A percentile compares a stretch with the other conserved stretches of the same genome.
phyloP scores from a whole-genome alignment of 139 green algal genomes.

The Nannochloris sp. region DNA sequence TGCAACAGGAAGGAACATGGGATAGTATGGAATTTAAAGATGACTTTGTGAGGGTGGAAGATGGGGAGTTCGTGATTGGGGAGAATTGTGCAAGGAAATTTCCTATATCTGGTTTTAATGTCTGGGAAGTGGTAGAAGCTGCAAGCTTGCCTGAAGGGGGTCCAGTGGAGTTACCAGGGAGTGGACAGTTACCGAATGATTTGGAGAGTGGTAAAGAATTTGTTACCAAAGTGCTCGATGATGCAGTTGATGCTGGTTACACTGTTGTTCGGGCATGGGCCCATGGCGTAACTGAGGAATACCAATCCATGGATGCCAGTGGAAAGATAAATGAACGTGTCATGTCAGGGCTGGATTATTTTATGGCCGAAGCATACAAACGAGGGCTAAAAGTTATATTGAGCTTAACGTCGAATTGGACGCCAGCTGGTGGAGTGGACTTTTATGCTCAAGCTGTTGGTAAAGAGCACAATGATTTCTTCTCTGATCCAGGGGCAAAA shows the following conservation, averaged over 20 bases:
- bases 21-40: constrained; percentile 3
- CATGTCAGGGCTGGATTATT: constrained; percentile 30
- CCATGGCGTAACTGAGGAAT: constrained; percentile 10
- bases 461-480: constrained; percentile 41
- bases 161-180: not conserved
- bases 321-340: constrained; percentile 26
- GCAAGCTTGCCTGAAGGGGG: not conserved
- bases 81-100: constrained; percentile 11
- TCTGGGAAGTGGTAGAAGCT: not conserved
- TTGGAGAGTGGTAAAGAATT: constrained; percentile 11
- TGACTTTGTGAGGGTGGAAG: constrained; percentile 13
- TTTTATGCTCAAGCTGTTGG: constrained; percentile 25
- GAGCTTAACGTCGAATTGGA: constrained; percentile 45
- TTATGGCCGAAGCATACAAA: constrained; percentile 26
- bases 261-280: constrained; percentile 36
- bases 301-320: constrained; percentile 19
- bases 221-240: constrained; percentile 24
- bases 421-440: constrained; percentile 25
- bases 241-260: constrained; percentile 15
- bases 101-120: constrained; percentile 17
- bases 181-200: constrained; percentile 1
- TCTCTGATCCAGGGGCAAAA: constrained; percentile 21
- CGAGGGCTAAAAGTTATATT: constrained; percentile 31
- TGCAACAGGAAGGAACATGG: not conserved
- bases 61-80: constrained; percentile 25